These are phyloP conservation scores for Suillus occidentalis DNA, from an alignment of 768 basidiomycete species.

Conservation along the genomic window DNA sequence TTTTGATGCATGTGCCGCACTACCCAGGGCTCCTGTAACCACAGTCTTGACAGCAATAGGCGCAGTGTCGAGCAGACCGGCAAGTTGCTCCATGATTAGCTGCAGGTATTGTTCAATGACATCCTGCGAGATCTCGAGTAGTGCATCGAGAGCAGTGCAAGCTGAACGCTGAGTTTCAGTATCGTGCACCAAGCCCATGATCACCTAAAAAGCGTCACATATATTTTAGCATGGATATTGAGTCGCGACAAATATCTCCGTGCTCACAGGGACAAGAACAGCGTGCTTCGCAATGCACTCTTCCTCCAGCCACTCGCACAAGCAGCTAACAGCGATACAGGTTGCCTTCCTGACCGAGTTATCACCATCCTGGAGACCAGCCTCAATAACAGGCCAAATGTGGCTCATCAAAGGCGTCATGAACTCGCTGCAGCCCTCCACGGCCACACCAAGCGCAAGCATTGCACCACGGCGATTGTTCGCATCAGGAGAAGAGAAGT, in stretches of 20 bases:
- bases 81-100: conserved; percentile 93
- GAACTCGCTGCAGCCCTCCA: conserved; percentile 97
- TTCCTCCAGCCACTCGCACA: conserved; percentile 97
- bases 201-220: conserved; percentile 48
- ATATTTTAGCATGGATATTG: background rate
- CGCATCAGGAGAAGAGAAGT: conserved; percentile 80
- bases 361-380: conserved; percentile 82
- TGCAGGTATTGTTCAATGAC: conserved; percentile 89
- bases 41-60: conserved; percentile 89
- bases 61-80: conserved; percentile 81
- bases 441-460: conserved; percentile 91
- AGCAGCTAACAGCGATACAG: conserved; percentile 93
- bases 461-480: conserved; percentile 86
- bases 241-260: background rate
- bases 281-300: conserved; percentile 84
- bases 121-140: conserved; percentile 92
- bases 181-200: conserved; percentile 90
- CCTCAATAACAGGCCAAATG: conserved; percentile 93
- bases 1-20: conserved; percentile 95
- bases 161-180: conserved; percentile 84
- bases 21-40: conserved; percentile 96
- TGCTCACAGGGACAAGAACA: conserved; percentile 78
- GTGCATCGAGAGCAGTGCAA: conserved; percentile 95
- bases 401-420: conserved; percentile 91
- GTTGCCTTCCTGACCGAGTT: conserved; percentile 89